Percentiles rank a stretch among this genome's conserved stretches.
These are phyloP conservation scores for Alternaria triticina DNA, from an alignment of 2,329 filamentous ascomycete species.

Conservation along the genomic window DNA sequence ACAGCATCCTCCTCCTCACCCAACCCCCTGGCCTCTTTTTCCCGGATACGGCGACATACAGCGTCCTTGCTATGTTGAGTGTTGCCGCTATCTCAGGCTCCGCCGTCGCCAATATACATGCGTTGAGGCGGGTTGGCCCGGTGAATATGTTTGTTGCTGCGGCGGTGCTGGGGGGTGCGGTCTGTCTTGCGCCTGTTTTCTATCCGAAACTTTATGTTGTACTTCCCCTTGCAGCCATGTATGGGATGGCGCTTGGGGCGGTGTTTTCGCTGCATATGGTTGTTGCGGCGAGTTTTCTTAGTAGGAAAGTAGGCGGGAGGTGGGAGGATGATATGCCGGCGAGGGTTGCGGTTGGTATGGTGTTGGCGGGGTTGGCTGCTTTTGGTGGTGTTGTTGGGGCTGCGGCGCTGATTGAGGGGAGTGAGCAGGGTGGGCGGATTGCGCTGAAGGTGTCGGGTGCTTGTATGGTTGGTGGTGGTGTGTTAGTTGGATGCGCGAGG, in stretches of 20 bases:
- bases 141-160: conserved; percentile 8
- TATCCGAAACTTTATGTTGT: not conserved
- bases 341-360: conserved; percentile 5
- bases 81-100: conserved; percentile 10
- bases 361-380: conserved; percentile 5
- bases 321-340: conserved; percentile 6
- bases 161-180: not conserved
- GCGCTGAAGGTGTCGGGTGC: conserved; percentile 6
- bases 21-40: not conserved
- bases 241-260: conserved; percentile 14
- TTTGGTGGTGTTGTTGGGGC: conserved; percentile 10
- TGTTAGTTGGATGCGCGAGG: not conserved
- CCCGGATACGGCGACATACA: not conserved
- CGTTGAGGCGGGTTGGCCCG: not conserved
- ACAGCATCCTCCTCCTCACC: not conserved
- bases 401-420: conserved; percentile 11
- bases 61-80: conserved; percentile 5
- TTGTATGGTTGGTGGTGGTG: not conserved
- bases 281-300: not conserved
- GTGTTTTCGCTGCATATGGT: not conserved
- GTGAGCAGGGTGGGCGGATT: conserved; percentile 1
- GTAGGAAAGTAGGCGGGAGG: not conserved
- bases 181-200: not conserved
- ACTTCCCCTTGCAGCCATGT: not conserved
- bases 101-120: not conserved